Evolutionary conservation across 2,329 filamentous ascomycete genomes (phyloP).

Genomic region (Ophiocordyceps camponoti-floridani): DNA sequence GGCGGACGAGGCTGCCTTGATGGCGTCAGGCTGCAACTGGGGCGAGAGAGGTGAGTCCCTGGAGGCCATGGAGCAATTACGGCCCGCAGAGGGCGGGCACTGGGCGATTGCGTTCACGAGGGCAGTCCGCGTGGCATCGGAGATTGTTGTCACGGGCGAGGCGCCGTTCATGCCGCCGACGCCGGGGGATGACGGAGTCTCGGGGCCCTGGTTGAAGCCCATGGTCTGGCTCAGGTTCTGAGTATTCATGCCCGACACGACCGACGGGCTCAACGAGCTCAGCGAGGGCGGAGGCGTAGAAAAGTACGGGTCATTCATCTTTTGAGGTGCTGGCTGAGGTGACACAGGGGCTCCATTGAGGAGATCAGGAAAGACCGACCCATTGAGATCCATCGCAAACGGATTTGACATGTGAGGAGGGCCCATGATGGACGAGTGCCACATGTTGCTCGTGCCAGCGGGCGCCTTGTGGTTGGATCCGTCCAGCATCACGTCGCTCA

Average conservation of each 20-base stretch:
- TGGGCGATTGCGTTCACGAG: constrained; percentile 42
- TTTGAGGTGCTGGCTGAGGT: constrained; percentile 55
- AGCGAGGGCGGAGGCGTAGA: constrained; percentile 61
- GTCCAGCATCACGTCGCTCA: constrained; percentile 84
- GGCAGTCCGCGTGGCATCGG: constrained; percentile 43
- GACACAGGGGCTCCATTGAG: constrained; percentile 56
- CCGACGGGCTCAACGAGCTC: constrained; percentile 53
- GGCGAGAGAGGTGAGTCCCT: constrained; percentile 36
- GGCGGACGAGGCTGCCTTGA: constrained; percentile 25
- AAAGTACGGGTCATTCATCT: constrained; percentile 57
- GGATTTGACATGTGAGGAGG: constrained; percentile 51
- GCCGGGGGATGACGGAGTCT: constrained; percentile 55
- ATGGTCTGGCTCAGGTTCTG: constrained; percentile 48
- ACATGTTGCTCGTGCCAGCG: constrained; percentile 39
- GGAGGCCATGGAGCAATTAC: constrained; percentile 46
- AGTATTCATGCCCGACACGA: constrained; percentile 45
- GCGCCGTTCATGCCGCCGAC: constrained; percentile 43
- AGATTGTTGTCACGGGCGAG: constrained; percentile 45
- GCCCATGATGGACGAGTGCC: constrained; percentile 51
- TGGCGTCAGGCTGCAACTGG: constrained; percentile 25
- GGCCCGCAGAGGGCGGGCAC: constrained; percentile 34
- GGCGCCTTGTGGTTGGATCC: constrained; percentile 48
- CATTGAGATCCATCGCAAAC: constrained; percentile 59
- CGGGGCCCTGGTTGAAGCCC: constrained; percentile 46
- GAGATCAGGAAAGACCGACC: constrained; percentile 61